phyloP scores from a whole-genome alignment of 2,329 filamentous ascomycete genomes.

The Metarhizium album region DNA sequence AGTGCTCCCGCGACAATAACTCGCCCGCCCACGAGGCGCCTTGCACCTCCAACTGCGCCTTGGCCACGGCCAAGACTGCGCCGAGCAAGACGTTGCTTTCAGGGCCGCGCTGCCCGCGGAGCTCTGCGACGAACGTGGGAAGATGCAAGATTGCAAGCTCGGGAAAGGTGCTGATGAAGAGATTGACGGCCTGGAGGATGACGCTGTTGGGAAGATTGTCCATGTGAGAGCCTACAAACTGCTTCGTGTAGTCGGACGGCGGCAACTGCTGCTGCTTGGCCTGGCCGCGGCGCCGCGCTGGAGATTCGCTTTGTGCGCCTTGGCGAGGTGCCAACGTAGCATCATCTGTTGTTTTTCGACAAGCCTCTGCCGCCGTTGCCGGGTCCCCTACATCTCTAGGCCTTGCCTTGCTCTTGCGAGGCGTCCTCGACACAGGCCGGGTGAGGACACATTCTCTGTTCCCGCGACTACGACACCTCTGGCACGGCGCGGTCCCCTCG shows the following conservation, averaged over 20 bases:
- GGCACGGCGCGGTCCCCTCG: constrained; percentile 19
- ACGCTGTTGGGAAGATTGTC: constrained; percentile 13
- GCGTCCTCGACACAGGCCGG: constrained; percentile 7
- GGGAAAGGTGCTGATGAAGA: constrained; percentile 24
- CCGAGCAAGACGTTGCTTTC: constrained; percentile 20
- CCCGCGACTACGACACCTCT: constrained; percentile 18
- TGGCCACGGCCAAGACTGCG: constrained; percentile 19
- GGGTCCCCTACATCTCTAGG: neutral
- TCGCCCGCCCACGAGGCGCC: constrained; percentile 17
- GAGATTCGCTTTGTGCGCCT: neutral
- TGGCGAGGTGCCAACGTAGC: neutral
- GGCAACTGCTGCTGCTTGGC: neutral
- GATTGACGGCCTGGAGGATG: constrained; percentile 21
- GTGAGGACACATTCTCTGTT: constrained; percentile 17
- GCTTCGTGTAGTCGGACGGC: constrained; percentile 1
- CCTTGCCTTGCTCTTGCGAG: constrained; percentile 4
- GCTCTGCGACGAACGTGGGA: constrained; percentile 18
- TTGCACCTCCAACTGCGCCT: constrained; percentile 20
- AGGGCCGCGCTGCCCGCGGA: constrained; percentile 9
- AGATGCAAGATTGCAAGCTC: constrained; percentile 24
- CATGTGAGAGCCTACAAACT: constrained; percentile 16
- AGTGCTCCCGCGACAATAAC: constrained; percentile 22
- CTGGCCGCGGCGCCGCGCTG: neutral
- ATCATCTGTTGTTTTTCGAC: neutral
- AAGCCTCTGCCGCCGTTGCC: neutral